A percentile compares a stretch with the other conserved stretches of the same genome.
Conservation (phyloP, 257 asterid species). For the Fraxinus quadrangulata region DNA sequence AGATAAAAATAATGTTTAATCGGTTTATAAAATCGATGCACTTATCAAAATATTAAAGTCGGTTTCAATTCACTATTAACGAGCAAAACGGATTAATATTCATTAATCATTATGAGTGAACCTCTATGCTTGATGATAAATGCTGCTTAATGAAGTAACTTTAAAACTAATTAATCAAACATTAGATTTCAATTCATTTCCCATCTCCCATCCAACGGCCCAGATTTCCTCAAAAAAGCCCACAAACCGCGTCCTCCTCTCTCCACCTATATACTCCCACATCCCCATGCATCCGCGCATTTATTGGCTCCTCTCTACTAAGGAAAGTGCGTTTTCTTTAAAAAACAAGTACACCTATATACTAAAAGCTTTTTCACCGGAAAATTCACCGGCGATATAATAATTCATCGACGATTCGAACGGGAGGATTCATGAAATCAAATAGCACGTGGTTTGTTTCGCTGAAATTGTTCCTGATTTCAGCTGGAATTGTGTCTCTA, state of each 20-base stretch:
- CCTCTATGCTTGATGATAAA: too few species aligned
- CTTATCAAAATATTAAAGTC: too few species aligned
- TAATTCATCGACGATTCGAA: background rate
- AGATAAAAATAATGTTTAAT: too few species aligned
- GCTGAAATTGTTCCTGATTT: slow-evolving; percentile 1
- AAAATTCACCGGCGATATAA: background rate
- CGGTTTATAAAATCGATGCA: too few species aligned
- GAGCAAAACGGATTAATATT: too few species aligned
- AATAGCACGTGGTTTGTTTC: slow-evolving; percentile 2
- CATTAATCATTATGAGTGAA: too few species aligned
- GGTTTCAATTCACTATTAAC: too few species aligned
- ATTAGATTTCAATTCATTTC: too few species aligned
- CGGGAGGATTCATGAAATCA: background rate
- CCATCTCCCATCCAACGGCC: background rate
- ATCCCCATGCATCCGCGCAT: background rate
- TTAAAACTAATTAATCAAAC: background rate
- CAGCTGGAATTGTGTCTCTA: slow-evolving; percentile 2
- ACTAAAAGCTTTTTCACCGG: background rate
- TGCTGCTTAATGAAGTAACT: background rate
- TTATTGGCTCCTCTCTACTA: background rate
- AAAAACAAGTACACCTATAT: background rate
- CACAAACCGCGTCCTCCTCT: background rate
- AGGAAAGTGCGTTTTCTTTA: too few species aligned
- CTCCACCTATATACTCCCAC: background rate
- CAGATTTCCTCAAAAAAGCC: background rate